These are phyloP conservation scores for Musa acuminata DNA, from an alignment of 176 grass and related monocot species.

Conservation along the genomic window DNA sequence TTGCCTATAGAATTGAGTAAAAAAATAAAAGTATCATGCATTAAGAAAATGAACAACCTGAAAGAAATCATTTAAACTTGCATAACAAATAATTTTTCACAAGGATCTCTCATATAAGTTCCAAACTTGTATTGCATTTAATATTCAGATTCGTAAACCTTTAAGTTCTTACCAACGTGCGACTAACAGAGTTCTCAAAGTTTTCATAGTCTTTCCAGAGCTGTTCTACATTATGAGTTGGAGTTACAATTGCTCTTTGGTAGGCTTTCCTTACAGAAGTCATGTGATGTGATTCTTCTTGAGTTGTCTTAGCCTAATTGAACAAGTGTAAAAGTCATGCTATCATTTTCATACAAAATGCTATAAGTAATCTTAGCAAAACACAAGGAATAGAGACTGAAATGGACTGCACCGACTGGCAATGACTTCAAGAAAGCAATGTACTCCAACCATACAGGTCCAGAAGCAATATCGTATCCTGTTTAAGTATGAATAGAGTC, in stretches of 20 bases:
- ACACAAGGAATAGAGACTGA: slow-evolving; percentile 14
- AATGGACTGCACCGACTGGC: slow-evolving; percentile 47
- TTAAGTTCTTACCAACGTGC: slow-evolving; percentile 51
- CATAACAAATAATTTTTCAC: background rate
- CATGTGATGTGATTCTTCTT: slow-evolving; percentile 88
- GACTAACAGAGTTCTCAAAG: slow-evolving; percentile 97
- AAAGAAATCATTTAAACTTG: too few species aligned
- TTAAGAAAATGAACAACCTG: background rate
- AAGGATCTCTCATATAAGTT: background rate
- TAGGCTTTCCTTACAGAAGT: slow-evolving; percentile 79
- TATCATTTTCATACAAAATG: background rate
- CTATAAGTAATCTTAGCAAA: slow-evolving; percentile 4
- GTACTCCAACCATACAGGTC: slow-evolving; percentile 95
- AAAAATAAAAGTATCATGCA: background rate
- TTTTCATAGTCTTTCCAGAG: slow-evolving; percentile 91
- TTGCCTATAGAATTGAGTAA: slow-evolving; percentile 50
- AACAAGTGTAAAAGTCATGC: slow-evolving; percentile 14
- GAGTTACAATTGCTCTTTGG: slow-evolving; percentile 91
- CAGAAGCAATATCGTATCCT: slow-evolving; percentile 87
- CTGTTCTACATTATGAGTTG: slow-evolving; percentile 83
- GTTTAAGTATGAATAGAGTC: slow-evolving; percentile 10
- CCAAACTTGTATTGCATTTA: background rate
- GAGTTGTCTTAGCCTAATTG: slow-evolving; percentile 38
- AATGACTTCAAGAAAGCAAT: slow-evolving; percentile 87
- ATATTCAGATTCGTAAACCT: background rate